Evolutionary conservation across 73 alveolate species (phyloP), one percentile per base, ranked within the genome.

Genomic region (Tetrahymena malaccensis): DNA sequence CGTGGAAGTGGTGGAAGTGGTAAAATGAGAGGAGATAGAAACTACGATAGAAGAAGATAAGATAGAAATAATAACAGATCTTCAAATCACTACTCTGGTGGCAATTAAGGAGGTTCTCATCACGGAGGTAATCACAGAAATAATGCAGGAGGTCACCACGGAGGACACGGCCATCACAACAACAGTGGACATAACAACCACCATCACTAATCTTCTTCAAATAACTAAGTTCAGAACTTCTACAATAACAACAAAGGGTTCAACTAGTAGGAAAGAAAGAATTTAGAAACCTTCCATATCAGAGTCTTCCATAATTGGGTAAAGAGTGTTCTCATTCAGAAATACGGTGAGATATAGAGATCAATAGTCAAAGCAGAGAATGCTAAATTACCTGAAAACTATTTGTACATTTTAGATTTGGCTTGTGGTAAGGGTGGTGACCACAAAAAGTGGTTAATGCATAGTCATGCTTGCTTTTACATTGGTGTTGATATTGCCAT

Each of bases 371-470:
- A 57, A 85, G 97, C 97, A 84, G 85, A 55, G 83, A 56, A 85
- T 50, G 34, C 84, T 57, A 55, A 95, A 95, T n/a, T 38, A 37
- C 57, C 93, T 40, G 70, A 94, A 21, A 93, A 83, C 22, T 35
- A 50, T 21, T 97, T 96, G 43, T 94, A 98, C 31, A 98, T 98
- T 37, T 95, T 98, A 55, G 99, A 98, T 34, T 94, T 98, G 85
- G 97, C 99, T 93, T 97, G 99, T 93, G 99, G 99, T 16, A 98
- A 97, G 94, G 99, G 99, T 56, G 99, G 99, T 84, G 99, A 98
- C 96, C 96, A 98, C 58, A 96, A 94, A 56, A 98, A 98, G 96
- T 98, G 98, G 98, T 93, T 96, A 34, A 93, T 85, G 93, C 83
- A 94, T 37, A 97, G 96, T 94, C 96, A 94, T 93, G 98, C 98